Conservation (phyloP, 139 green algal genomes). For the Chlamydomonas sp. region DNA sequence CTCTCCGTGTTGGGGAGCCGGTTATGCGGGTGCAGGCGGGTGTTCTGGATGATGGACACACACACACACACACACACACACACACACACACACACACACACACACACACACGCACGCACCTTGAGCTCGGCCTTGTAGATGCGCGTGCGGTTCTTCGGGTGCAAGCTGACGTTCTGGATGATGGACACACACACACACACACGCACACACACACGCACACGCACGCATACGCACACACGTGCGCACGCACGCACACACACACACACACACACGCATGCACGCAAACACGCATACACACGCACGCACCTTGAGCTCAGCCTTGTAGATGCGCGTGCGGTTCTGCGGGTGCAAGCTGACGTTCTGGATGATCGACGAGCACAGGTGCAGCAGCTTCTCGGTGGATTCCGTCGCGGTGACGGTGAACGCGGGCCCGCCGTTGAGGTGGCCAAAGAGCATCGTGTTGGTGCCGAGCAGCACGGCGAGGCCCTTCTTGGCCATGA, state of each 20-base stretch:
- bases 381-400: slow-evolving; percentile 45
- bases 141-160: slow-evolving; percentile 58
- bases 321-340: slow-evolving; percentile 63
- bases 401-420: neutral
- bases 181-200: slow-evolving; percentile 47
- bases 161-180: slow-evolving; percentile 54
- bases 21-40: slow-evolving; percentile 58
- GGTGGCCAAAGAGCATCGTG: slow-evolving; percentile 37
- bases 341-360: slow-evolving; percentile 55
- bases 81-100: no score
- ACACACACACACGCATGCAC: no score
- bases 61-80: slow-evolving; percentile 27
- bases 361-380: slow-evolving; percentile 51
- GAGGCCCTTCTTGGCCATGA: slow-evolving; percentile 50
- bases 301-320: slow-evolving; percentile 40
- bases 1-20: no score
- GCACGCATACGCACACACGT: no score
- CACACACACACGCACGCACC: no score
- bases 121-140: slow-evolving; percentile 62
- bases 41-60: slow-evolving; percentile 52
- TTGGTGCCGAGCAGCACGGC: slow-evolving; percentile 50
- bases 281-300: no score
- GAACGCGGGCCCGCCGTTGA: neutral
- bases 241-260: no score
- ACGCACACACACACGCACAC: no score